Percentiles rank a stretch among this genome's conserved stretches.
phyloP scores from a whole-genome alignment of 805 yeast genomes.

The Lipomyces mesembrius region DNA sequence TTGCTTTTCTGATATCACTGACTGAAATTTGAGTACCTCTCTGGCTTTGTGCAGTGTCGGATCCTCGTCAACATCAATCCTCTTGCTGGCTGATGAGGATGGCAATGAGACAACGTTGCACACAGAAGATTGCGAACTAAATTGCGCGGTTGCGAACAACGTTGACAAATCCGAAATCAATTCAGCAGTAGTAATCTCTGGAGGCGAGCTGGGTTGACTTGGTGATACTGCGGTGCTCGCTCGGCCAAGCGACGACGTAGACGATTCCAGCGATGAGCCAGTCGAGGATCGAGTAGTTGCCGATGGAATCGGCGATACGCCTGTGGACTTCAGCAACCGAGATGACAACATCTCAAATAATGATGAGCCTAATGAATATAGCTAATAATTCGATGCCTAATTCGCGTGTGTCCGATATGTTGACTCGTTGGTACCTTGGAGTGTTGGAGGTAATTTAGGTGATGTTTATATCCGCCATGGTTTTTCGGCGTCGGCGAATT shows the following conservation, averaged over 20 bases:
- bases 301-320: neutral
- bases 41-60: slow-evolving; percentile 18
- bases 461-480: neutral
- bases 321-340: neutral
- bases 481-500: too few species aligned
- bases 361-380: neutral
- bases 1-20: slow-evolving; percentile 8
- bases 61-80: slow-evolving; percentile 13
- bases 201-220: neutral
- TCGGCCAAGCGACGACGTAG: neutral
- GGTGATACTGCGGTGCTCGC: neutral
- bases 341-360: neutral
- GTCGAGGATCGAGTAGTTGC: neutral
- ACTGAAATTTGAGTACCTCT: slow-evolving; percentile 11
- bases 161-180: slow-evolving; percentile 27
- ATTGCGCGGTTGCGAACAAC: slow-evolving; percentile 4
- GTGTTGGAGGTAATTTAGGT: neutral
- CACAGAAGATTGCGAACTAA: neutral
- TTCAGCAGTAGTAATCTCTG: slow-evolving; percentile 20
- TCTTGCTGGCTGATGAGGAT: neutral
- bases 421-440: neutral
- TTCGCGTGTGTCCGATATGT: neutral
- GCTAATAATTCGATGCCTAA: neutral
- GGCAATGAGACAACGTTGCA: neutral
- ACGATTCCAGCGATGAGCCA: neutral